Base-by-base conservation (phyloP, 2,329 filamentous ascomycete genomes). In the Ophiobolus disseminans region DNA sequence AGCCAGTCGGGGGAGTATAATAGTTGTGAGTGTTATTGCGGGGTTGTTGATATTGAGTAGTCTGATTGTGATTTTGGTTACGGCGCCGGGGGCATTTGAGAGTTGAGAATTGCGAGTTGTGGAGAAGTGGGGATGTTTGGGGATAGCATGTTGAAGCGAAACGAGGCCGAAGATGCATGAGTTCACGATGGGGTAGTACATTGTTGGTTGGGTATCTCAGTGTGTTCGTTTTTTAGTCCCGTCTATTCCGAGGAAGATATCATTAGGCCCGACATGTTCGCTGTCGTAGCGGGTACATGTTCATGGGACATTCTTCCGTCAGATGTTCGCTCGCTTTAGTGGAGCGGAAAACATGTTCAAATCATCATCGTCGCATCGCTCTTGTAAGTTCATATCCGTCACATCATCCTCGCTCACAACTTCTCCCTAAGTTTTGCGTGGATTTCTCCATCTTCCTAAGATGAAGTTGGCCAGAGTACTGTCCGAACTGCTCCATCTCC, bases 1-100 rank as follows among this genome's bases (percentile, higher is more conserved):
- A 0, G 88, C 89, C 6, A 89, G 87, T 60, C 80, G 90, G 56
- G 89, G 88, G 3, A 90, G 88, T 17, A 84, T 94, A 35, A 76
- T 90, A 37, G 60, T 91, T 28, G 83, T 93, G 23, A 83, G 86
- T 7, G 72, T 83, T 14, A 81, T 91, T 35, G 84, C 88, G 2
- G 80, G 75, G 9, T 77, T 76, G 8, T 64, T 87, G 62, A 86
- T 87, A 58, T 68, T 86, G 37, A 74, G 80, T 46, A 82, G 82
- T 63, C 68, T 87, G 57, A 79, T 83, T 10, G 82, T 87, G 2
- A 82, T 87, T 32, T 58, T 86, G 53, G 79, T 77, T 2, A 75
- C 86, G 53, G 79, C 80, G 17, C 79, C 81, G 3, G 57, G 60
- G 31, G 73, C 68, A 25, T 78, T 78, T 63, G 76, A 78, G 65